Conservation (phyloP, 176 grass and related monocot genomes). For the Phragmites australis region DNA sequence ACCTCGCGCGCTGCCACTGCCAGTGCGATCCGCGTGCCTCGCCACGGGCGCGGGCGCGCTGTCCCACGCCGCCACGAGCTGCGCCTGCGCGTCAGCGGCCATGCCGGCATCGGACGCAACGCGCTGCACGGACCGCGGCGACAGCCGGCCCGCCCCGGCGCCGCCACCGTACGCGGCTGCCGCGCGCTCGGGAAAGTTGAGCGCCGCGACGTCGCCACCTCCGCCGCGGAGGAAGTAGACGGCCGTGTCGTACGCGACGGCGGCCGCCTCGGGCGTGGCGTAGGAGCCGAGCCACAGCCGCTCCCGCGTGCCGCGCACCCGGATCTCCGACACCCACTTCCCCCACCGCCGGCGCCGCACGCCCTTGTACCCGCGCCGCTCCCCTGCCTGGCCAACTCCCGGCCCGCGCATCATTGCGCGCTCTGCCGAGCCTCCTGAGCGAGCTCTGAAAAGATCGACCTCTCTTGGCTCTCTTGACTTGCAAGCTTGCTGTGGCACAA, state of each 20-base stretch:
- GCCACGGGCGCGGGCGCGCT: background rate
- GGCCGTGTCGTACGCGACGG: constrained; percentile 76
- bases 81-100: constrained; percentile 73
- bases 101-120: constrained; percentile 83
- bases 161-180: constrained; percentile 12
- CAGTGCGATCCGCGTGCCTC: background rate
- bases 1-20: background rate
- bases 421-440: background rate
- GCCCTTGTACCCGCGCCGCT: constrained; percentile 61
- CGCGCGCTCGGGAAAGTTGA: constrained; percentile 76
- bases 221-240: constrained; percentile 76
- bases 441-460: background rate
- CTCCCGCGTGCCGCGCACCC: constrained; percentile 63
- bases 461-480: background rate
- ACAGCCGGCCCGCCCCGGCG: constrained; percentile 25
- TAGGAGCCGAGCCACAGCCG: constrained; percentile 94
- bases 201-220: constrained; percentile 7
- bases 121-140: constrained; percentile 67
- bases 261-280: constrained; percentile 79
- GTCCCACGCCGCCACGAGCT: constrained; percentile 44
- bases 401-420: constrained; percentile 19
- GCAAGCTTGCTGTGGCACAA: background rate
- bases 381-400: background rate
- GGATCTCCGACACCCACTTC: constrained; percentile 77
- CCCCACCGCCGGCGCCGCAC: constrained; percentile 67